Evolutionary conservation across 2,329 filamentous ascomycete species (phyloP).

Genomic region (Ceratocystis eucalypticola): DNA sequence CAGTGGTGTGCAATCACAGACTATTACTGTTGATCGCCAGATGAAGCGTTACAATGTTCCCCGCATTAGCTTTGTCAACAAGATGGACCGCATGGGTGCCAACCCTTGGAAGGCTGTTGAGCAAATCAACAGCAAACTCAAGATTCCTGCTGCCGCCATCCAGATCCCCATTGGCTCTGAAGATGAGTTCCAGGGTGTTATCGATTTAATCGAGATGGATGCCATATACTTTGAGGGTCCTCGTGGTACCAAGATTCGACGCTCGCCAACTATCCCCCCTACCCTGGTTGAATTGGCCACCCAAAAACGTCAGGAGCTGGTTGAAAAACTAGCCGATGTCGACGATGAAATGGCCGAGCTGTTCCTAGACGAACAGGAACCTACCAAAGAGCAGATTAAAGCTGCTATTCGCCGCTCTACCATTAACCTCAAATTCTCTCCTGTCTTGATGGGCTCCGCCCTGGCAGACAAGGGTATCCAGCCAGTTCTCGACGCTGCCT

Average conservation of each 20-base stretch:
- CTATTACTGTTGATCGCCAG: conserved; percentile 93
- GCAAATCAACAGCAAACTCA: conserved; percentile 93
- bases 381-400: conserved; percentile 72
- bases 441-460: conserved; percentile 92
- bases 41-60: conserved; percentile 98
- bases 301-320: conserved; percentile 71
- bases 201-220: conserved; percentile 86
- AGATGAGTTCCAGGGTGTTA: conserved; percentile 81
- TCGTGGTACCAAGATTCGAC: conserved; percentile 62
- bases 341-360: conserved; percentile 96
- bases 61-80: conserved; percentile 92
- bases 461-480: conserved; percentile 90
- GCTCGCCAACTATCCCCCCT: conserved; percentile 70
- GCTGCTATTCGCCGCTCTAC: conserved; percentile 83
- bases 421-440: conserved; percentile 78
- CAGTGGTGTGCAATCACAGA: conserved; percentile 93
- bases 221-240: conserved; percentile 83
- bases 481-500: conserved; percentile 91
- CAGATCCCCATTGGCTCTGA: conserved; percentile 91
- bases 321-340: conserved; percentile 92
- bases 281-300: conserved; percentile 61
- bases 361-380: conserved; percentile 75
- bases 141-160: conserved; percentile 80
- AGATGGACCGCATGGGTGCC: conserved; percentile 98
- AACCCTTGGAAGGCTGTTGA: conserved; percentile 97